phyloP scores from a whole-genome alignment of 768 basidiomycete genomes.

The Exidia glandulosa region DNA sequence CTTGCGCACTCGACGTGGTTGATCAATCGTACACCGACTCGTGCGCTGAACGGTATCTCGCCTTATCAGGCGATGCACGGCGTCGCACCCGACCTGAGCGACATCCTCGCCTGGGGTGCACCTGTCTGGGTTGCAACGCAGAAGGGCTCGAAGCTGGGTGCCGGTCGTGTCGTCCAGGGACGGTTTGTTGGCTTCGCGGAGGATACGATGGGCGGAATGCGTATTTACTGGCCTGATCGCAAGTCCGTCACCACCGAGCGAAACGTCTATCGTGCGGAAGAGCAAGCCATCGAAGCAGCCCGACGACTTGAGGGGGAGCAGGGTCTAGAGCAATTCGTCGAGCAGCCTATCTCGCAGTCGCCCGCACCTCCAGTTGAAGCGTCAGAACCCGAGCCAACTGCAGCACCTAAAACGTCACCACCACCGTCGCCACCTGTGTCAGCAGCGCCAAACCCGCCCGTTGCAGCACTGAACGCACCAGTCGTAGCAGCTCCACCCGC shows the following conservation, averaged over 20 bases:
- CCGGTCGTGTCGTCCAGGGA: background rate
- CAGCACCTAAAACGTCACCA: background rate
- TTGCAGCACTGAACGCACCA: no score
- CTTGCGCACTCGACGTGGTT: constrained; percentile 13
- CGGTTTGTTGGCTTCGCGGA: constrained; percentile 12
- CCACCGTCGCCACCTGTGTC: no score
- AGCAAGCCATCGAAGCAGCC: background rate
- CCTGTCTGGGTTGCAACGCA: background rate
- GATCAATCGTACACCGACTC: constrained; percentile 5
- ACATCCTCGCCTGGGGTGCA: background rate
- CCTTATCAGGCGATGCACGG: background rate
- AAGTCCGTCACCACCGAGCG: constrained; percentile 7
- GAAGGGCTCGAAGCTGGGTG: constrained; percentile 5
- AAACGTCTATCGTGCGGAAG: background rate
- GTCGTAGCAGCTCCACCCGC: background rate
- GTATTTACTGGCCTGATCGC: constrained; percentile 13
- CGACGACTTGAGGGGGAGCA: background rate
- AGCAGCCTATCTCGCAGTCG: background rate
- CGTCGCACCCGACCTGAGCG: background rate
- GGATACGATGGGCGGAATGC: constrained; percentile 4
- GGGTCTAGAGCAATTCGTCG: background rate
- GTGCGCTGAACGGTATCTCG: background rate
- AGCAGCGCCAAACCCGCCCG: no score
- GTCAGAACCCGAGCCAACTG: background rate
- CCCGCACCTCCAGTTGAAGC: background rate